These are phyloP conservation scores for Yamadazyma atlantica DNA, from an alignment of 1,139 yeast genomes.

Conservation along the genomic window DNA sequence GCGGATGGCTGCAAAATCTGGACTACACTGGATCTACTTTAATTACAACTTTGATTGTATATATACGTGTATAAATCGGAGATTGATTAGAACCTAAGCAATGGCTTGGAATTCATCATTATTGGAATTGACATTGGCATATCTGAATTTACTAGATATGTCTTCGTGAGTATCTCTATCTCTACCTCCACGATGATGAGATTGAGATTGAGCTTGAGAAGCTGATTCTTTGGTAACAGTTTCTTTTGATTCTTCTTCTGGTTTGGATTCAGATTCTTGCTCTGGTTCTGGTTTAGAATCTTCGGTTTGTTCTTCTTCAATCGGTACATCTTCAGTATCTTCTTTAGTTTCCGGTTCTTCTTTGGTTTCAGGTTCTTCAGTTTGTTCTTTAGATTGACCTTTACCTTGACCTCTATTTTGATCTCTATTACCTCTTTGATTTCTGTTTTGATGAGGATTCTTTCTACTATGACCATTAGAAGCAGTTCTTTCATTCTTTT, in stretches of 20 bases:
- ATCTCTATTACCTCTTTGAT: conserved; percentile 29
- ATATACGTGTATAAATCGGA: conserved; percentile 1
- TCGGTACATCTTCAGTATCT: neutral
- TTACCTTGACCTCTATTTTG: conserved; percentile 30
- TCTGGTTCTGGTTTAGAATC: neutral
- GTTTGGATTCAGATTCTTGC: conserved; percentile 1
- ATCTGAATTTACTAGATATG: conserved; percentile 44
- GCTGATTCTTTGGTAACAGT: conserved; percentile 12
- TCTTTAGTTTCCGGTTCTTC: conserved; percentile 18
- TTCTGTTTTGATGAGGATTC: conserved; percentile 19
- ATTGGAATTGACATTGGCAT: conserved; percentile 46
- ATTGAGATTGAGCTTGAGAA: conserved; percentile 20
- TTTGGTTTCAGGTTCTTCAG: conserved; percentile 22
- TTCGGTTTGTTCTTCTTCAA: conserved; percentile 2
- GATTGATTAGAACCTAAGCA: conserved; percentile 8
- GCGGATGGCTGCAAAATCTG: no score
- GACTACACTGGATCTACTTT: no score
- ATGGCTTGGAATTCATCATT: conserved; percentile 48
- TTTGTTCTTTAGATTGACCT: conserved; percentile 23
- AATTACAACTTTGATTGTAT: no score
- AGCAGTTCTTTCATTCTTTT: conserved; percentile 82
- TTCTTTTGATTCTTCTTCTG: conserved; percentile 15
- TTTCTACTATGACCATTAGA: conserved; percentile 66
- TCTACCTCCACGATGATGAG: conserved; percentile 19
- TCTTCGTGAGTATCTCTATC: conserved; percentile 19